A percentile compares a stretch with the other conserved stretches of the same genome.
Evolutionary conservation across 192 early-diverging fungal genomes (phyloP).

Genomic region (Podila verticillata): DNA sequence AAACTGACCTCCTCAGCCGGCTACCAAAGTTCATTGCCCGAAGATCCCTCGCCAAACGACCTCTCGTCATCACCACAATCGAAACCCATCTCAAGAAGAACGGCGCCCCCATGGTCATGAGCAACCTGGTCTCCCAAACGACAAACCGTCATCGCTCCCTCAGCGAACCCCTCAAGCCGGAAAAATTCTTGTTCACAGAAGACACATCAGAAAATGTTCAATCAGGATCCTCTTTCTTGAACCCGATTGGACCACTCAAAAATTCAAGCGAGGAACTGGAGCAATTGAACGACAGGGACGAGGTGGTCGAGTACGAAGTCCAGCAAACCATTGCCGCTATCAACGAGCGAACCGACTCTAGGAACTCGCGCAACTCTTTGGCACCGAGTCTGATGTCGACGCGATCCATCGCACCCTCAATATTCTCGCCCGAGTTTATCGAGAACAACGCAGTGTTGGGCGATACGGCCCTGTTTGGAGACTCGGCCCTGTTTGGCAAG

Average conservation of each 20-base stretch:
- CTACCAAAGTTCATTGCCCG: constrained; percentile 63
- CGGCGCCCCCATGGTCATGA: constrained; percentile 5
- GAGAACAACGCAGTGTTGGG: constrained; percentile 21
- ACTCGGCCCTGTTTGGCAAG: constrained; percentile 32
- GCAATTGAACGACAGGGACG: background rate
- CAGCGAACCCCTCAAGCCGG: constrained; percentile 35
- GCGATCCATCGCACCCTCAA: background rate
- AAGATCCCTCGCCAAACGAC: constrained; percentile 57
- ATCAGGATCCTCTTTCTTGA: constrained; percentile 14
- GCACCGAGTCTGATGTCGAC: background rate
- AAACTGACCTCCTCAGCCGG: constrained; percentile 60
- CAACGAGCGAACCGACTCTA: background rate
- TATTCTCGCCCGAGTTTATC: constrained; percentile 40
- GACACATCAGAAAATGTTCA: constrained; percentile 20
- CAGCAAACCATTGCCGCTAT: background rate
- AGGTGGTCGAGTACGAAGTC: constrained; percentile 8
- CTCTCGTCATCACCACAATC: constrained; percentile 59
- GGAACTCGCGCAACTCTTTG: constrained; percentile 12
- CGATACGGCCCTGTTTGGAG: constrained; percentile 26
- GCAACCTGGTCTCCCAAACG: background rate
- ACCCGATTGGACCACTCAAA: constrained; percentile 10
- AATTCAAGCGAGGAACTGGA: background rate
- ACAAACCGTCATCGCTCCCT: constrained; percentile 24
- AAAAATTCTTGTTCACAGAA: constrained; percentile 18
- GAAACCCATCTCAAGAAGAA: constrained; percentile 63